Base-by-base conservation (phyloP, 306 rosid genomes). In the Cucurbita moschata region DNA sequence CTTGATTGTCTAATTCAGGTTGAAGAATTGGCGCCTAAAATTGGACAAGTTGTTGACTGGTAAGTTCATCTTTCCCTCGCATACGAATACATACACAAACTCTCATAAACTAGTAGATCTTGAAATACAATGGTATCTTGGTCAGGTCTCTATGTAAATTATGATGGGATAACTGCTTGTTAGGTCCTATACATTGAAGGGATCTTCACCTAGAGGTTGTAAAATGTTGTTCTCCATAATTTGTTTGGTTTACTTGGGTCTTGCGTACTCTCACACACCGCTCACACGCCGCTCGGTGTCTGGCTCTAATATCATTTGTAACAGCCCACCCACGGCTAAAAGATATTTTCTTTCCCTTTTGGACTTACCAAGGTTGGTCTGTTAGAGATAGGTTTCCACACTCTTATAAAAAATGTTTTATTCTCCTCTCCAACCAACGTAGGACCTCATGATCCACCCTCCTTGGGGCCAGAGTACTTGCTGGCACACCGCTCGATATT, bases 1-100 rank as follows among this genome's bases (percentile, higher is more conserved):
- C 13, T 8, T 64, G 51, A 50, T 72, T 38, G 74, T 38, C 70
- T 12, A 8, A 51, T 74, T 40, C 73, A 91, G 97, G 88, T 77
- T 40, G 91, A 89, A 82, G 89, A 91, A 63, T 86, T 87, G 75
- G 87, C 89, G 78, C 97, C 97, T 7, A 91, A 88, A 72, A 86
- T 89, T 79, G 82, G 84, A 54, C 91, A 87, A 77, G 92, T 91
- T 49, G 72, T 91, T 75, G 96, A 85, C 57, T 91, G 97, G 97
- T 89, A 76, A 19, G 68, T 23, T 30, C 37, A 50, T 51, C 21
- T 38, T 4, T 61, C 58, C 57, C 59, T 63, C 68, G 46, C 21
- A 61, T 39, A 5, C 10, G 1, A 44, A 1, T n/a, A 26, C 9
- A 58, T 1, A 11, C 30, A n/a, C 52, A 40, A 7, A 6, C 51